Evolutionary conservation across 345 rosid genomes (phyloP), one percentile per base, ranked within the genome.

Genomic region (Erodium maritimum): DNA sequence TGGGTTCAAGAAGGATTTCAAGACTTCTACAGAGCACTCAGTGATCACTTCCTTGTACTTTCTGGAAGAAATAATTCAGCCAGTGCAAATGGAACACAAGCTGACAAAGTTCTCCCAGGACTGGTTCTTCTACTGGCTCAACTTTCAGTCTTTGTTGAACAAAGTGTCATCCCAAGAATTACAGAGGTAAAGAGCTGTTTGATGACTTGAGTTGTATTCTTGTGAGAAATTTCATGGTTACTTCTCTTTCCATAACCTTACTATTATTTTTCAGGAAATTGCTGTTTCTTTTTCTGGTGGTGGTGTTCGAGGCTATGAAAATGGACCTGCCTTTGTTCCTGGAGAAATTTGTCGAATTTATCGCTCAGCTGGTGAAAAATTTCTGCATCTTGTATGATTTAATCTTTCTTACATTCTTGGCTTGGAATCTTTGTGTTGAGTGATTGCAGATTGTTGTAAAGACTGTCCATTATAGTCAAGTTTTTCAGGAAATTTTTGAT

Each of bases 1-100:
- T 94, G 85, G 85, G 82, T 90, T 71, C 96, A 82, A 84, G 95
- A 82, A 81, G 99, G 96, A 61, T 94, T 90, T 77, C 93, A 94
- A 66, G 79, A 77, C 61, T 90, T 94, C 78, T 89, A 90, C 68
- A 74, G 73, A 75, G 74, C 77, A 68, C 84, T 94, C 65, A 83
- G 85, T 63, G 72, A 68, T 62, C 74, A 63, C 57, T 83, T 94
- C 71, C 77, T 79, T 61, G 59, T 68, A 55, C 90, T 94, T 58
- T 94, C 97, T 33, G 95, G 91, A 54, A 87, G 75, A 79, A 83
- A 74, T 65, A 87, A 73, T 65, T 70, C 72, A 55, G 66, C 71
- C 37, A 65, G 72, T 72, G 56, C 67, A 13, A 88, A 80, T 60
- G 87, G 80, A 65, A 69, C 56, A 54, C 68, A 68, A 19, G 69